These are phyloP conservation scores for Puccinia hordei DNA, from an alignment of 1,284 basidiomycete genomes.

Conservation along the genomic window DNA sequence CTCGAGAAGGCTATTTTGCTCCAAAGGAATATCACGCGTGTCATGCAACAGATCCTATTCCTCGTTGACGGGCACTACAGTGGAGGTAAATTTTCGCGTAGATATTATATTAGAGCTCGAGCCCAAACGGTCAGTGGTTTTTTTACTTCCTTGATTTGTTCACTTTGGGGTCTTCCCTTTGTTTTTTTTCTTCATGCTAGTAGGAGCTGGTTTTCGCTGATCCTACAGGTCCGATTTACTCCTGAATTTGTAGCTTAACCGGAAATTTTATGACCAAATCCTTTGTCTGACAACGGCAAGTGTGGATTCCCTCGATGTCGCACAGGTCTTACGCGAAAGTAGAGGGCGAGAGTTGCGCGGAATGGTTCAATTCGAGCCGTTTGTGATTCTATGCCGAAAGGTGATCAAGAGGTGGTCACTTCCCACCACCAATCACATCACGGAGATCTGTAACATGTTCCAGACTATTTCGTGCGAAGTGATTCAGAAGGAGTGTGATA, in stretches of 20 bases:
- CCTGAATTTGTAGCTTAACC: conserved; percentile 11
- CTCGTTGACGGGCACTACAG: conserved; percentile 21
- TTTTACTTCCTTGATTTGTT: not conserved
- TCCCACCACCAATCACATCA: conserved; percentile 21
- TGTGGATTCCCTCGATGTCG: not conserved
- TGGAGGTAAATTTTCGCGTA: not conserved
- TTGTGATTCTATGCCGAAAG: conserved; percentile 20
- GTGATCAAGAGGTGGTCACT: conserved; percentile 3
- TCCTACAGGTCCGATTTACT: not conserved
- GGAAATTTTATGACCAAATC: conserved; percentile 2
- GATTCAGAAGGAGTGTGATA: not conserved
- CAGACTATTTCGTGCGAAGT: not conserved
- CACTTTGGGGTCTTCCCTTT: not conserved
- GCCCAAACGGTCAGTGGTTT: conserved; percentile 2
- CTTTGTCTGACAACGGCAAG: not conserved
- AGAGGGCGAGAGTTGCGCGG: conserved; percentile 11
- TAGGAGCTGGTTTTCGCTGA: not conserved
- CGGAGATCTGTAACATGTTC: not conserved
- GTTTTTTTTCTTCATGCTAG: not conserved
- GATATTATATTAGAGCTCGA: conserved; percentile 15
- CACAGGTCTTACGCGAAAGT: not conserved
- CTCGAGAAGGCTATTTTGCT: not conserved
- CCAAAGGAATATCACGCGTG: not conserved
- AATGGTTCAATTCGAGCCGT: conserved; percentile 14
- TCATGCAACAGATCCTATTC: conserved; percentile 6